Base-by-base conservation (phyloP, 805 yeast genomes). In the Yamadazyma akitaensis region DNA sequence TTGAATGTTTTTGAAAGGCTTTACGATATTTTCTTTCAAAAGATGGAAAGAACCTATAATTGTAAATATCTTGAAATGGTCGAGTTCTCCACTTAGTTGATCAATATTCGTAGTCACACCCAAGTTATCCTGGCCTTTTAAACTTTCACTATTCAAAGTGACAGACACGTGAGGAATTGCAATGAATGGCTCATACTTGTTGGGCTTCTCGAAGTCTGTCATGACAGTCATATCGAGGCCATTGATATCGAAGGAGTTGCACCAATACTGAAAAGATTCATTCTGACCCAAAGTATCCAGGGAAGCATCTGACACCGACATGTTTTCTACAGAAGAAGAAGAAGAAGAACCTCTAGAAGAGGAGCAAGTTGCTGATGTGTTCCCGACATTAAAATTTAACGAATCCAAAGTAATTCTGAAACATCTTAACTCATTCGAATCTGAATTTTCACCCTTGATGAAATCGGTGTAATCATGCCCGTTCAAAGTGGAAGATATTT, bases 31-130 rank as follows among this genome's bases (percentile, higher is more conserved):
- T 46, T 67, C 65, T 25, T 54, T 55, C 18, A 71, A 42, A 19
- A 68, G 39, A 37, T 68, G 64, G 2, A 66, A 43, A 35, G 68
- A 52, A 2, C 77, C 75, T 19, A 72, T 44, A 0, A 65, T 37
- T 1, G 62, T 58, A 47, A 67, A 67, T 13, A 64, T 28, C 42
- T 65, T 64, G 43, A 59, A 64, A n/a, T 59, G 55, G 48, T 70
- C 72, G 26, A 62, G 51, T 13, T 42, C 38, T 5, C 57, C 54
- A 8, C 36, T 46, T 1, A 70, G 10, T 11, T 57, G 51, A 7
- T 57, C 58, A 2, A 49, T 28, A 18, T 37, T 30, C 4, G 45
- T 14, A 3, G 25, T 17, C 1, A 43, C 21, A 28, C 44, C 38
- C 38, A 37, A 25, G 13, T 35, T 30, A 17, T 39, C 21, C 40